phyloP scores from a whole-genome alignment of 768 basidiomycete species.

The Ramaria rubella region DNA sequence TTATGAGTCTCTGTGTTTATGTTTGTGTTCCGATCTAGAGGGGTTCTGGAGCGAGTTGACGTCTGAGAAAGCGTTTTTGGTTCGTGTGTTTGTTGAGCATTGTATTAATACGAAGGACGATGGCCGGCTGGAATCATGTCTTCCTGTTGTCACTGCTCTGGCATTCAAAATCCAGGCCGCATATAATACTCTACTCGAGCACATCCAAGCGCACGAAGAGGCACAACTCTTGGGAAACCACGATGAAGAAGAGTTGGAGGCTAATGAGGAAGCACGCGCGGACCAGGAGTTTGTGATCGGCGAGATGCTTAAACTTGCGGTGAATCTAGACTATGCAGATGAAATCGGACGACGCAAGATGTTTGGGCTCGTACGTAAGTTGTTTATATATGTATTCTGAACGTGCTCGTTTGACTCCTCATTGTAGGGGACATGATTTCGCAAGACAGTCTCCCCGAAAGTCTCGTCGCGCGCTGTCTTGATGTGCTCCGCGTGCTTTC shows the following conservation, averaged over 20 bases:
- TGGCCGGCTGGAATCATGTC: conserved; percentile 52
- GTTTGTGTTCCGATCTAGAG: conserved; percentile 37
- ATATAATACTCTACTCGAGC: conserved; percentile 58
- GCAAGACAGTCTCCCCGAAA: conserved; percentile 60
- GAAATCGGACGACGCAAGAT: conserved; percentile 87
- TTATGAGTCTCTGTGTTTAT: background rate
- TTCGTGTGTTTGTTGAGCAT: conserved; percentile 75
- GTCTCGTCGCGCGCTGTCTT: conserved; percentile 65
- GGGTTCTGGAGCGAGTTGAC: conserved; percentile 64
- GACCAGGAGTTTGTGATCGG: conserved; percentile 64
- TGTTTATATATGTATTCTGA: background rate
- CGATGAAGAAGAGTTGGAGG: conserved; percentile 35
- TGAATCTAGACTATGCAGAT: conserved; percentile 83
- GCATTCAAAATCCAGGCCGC: conserved; percentile 67
- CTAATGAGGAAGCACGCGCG: conserved; percentile 41
- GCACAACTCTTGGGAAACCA: conserved; percentile 26
- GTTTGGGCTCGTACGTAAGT: conserved; percentile 78
- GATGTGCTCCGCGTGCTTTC: conserved; percentile 76
- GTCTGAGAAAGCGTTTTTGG: conserved; percentile 74
- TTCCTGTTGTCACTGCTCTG: conserved; percentile 81
- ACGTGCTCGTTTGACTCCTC: conserved; percentile 1
- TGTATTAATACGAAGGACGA: conserved; percentile 57
- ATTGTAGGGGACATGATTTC: conserved; percentile 71
- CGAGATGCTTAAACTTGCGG: conserved; percentile 73
- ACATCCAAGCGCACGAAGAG: conserved; percentile 30